A percentile compares a stretch with the other conserved stretches of the same genome.
Evolutionary conservation across 73 alveolate genomes (phyloP).

Genomic region (Stentor roeselii): DNA sequence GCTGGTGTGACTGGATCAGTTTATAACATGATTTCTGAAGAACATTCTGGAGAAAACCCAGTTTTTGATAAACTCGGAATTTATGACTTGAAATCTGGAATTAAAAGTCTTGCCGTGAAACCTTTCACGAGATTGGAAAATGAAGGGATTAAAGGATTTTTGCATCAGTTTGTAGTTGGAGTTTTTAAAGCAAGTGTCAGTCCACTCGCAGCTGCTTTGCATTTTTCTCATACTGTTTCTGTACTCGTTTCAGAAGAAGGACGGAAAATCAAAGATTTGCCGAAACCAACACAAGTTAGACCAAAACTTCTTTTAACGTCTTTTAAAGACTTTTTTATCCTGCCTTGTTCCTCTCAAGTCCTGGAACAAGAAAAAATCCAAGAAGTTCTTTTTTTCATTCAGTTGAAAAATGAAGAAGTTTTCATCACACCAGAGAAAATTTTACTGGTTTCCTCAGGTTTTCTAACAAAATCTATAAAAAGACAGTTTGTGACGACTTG

Average conservation of each 20-base stretch:
- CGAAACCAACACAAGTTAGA: conserved; percentile 60
- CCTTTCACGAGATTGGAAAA: conserved; percentile 72
- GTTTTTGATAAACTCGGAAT: conserved; percentile 68
- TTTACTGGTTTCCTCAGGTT: too few species aligned
- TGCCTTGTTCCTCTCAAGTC: conserved; percentile 52
- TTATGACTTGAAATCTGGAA: conserved; percentile 71
- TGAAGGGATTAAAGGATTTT: conserved; percentile 82
- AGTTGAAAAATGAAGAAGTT: conserved; percentile 1
- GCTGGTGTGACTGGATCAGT: conserved; percentile 87
- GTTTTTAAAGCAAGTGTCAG: conserved; percentile 77
- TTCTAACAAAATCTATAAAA: too few species aligned
- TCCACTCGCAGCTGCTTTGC: conserved; percentile 80
- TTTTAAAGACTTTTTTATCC: conserved; percentile 69
- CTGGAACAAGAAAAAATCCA: conserved; percentile 35
- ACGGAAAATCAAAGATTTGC: conserved; percentile 52
- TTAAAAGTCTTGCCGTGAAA: conserved; percentile 75
- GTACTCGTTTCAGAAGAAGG: conserved; percentile 76
- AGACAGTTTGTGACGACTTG: too few species aligned
- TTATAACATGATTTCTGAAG: conserved; percentile 71
- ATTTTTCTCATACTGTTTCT: conserved; percentile 65
- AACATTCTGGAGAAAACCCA: conserved; percentile 64
- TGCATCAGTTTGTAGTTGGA: conserved; percentile 85
- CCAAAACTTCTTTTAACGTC: conserved; percentile 73
- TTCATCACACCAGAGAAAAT: too few species aligned
- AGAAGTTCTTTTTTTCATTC: background rate